These are phyloP conservation scores for Coprinopsis cinerea DNA, from an alignment of 768 basidiomycete genomes.

Conservation along the genomic window DNA sequence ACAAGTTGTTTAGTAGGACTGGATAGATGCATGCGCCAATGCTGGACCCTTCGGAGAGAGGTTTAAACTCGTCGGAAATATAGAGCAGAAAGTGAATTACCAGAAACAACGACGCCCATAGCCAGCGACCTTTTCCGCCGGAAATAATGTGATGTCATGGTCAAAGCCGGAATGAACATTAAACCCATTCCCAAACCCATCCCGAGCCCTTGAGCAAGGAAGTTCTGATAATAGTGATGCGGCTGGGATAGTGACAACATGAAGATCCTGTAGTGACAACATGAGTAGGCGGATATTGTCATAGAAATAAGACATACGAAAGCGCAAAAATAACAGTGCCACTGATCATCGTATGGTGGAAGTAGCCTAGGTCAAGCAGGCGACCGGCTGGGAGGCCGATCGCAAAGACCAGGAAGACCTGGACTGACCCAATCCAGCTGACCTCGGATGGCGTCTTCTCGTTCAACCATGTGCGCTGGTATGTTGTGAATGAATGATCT, in stretches of 20 bases:
- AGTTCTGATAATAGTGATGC: constrained; percentile 44
- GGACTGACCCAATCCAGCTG: constrained; percentile 47
- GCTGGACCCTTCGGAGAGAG: constrained; percentile 32
- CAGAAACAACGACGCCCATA: constrained; percentile 51
- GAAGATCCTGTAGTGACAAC: constrained; percentile 30
- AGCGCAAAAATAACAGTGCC: constrained; percentile 37
- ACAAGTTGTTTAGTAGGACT: constrained; percentile 45
- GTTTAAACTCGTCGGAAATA: constrained; percentile 1
- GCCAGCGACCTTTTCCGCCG: constrained; percentile 40
- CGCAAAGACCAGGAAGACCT: constrained; percentile 44
- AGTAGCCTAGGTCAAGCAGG: constrained; percentile 46
- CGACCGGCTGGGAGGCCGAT: constrained; percentile 38
- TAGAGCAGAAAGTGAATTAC: constrained; percentile 16
- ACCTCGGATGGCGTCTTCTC: constrained; percentile 37
- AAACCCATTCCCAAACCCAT: constrained; percentile 53
- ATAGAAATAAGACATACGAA: constrained; percentile 26
- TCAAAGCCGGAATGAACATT: constrained; percentile 47
- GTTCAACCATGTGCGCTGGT: constrained; percentile 29
- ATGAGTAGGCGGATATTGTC: neutral
- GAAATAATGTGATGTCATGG: constrained; percentile 53
- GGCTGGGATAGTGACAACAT: constrained; percentile 46
- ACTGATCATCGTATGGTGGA: constrained; percentile 33
- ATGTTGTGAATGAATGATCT: neutral
- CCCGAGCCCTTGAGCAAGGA: constrained; percentile 51
- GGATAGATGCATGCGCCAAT: constrained; percentile 49